A percentile compares a stretch with the other conserved stretches of the same genome.
Conservation (phyloP, 805 yeast genomes). For the Zygoascus bituminiphila region DNA sequence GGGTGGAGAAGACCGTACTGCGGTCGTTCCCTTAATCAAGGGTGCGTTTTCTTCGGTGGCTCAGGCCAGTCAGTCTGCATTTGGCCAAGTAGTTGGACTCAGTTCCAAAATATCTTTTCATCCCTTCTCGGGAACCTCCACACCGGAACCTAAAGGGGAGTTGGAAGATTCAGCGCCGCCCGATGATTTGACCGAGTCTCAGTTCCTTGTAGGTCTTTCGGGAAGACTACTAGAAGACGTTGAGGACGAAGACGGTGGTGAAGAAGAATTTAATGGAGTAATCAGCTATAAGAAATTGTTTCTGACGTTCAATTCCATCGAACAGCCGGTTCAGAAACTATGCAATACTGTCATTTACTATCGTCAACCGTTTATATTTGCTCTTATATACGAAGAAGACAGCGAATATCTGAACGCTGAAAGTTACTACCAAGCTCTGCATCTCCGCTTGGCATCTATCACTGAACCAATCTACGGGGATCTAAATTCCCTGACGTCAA, state of each 20-base stretch:
- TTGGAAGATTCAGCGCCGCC: slow-evolving; percentile 6
- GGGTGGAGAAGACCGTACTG: background rate
- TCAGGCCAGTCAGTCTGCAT: background rate
- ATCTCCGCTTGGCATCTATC: slow-evolving; percentile 20
- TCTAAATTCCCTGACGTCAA: slow-evolving; percentile 3
- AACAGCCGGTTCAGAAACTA: background rate
- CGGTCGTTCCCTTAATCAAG: background rate
- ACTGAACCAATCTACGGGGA: slow-evolving; percentile 21
- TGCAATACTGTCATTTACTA: slow-evolving; percentile 19
- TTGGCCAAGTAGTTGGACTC: background rate
- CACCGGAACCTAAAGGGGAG: background rate
- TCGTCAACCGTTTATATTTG: slow-evolving; percentile 20
- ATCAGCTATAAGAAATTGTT: slow-evolving; percentile 7
- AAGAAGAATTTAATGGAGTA: background rate
- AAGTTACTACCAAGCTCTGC: slow-evolving; percentile 14
- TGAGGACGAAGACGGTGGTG: slow-evolving; percentile 3
- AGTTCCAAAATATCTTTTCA: slow-evolving; percentile 1
- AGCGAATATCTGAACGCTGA: slow-evolving; percentile 2
- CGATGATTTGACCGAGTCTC: slow-evolving; percentile 16
- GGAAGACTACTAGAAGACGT: slow-evolving; percentile 15
- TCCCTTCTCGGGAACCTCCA: background rate
- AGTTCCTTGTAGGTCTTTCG: slow-evolving; percentile 17
- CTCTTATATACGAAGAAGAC: slow-evolving; percentile 13
- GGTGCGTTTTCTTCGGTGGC: background rate
- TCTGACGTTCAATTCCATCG: background rate